A percentile compares a stretch with the other conserved stretches of the same genome.
phyloP scores from a whole-genome alignment of 352 stramenopile genomes.

The Phytopythium chamaehyphon region DNA sequence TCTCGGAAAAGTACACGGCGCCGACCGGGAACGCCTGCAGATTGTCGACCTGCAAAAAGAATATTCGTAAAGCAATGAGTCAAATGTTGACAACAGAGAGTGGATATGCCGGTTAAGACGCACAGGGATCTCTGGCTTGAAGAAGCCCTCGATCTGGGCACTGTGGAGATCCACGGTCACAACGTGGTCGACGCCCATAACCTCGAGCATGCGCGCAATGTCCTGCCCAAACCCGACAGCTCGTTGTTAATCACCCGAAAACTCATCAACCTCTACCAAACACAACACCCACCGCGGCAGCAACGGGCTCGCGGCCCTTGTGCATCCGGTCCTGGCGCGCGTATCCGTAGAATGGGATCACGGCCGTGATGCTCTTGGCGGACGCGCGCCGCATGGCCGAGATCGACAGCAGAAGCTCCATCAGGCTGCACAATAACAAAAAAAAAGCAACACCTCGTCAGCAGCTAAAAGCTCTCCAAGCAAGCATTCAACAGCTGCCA shows the following conservation, averaged over 20 bases:
- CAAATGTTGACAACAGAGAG: no score
- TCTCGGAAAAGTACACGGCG: constrained; percentile 85
- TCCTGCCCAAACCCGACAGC: constrained; percentile 31
- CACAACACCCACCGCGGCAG: constrained; percentile 77
- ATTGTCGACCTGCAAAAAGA: constrained; percentile 59
- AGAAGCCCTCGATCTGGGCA: constrained; percentile 86
- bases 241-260: no score
- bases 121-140: constrained; percentile 81
- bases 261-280: no score
- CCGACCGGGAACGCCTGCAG: constrained; percentile 82
- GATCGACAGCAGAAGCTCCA: constrained; percentile 84
- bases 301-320: constrained; percentile 77
- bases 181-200: constrained; percentile 88
- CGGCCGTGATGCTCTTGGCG: constrained; percentile 83
- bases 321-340: constrained; percentile 83
- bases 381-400: constrained; percentile 79
- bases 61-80: no score
- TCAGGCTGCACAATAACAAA: constrained; percentile 35
- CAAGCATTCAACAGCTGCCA: neutral
- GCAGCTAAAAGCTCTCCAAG: neutral
- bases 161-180: constrained; percentile 88
- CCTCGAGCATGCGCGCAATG: constrained; percentile 84
- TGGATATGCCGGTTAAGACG: neutral
- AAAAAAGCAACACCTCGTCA: constrained; percentile 1
- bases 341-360: constrained; percentile 89